These are phyloP conservation scores for Phaeomoniella chlamydospora DNA, from an alignment of 2,329 filamentous ascomycete genomes.

Conservation along the genomic window DNA sequence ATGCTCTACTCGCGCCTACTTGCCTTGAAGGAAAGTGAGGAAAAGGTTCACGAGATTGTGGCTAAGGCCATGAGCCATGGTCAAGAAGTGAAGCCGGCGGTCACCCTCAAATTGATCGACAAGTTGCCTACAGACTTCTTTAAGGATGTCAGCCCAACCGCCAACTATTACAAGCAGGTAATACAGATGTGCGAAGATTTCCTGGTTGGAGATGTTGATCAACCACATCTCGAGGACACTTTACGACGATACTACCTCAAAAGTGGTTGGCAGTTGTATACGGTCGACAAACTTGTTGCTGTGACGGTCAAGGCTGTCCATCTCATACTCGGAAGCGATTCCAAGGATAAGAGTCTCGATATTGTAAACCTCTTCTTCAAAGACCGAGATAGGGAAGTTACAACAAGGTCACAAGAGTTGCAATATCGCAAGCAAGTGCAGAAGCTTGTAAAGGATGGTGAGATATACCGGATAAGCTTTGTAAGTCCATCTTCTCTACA, in stretches of 20 bases:
- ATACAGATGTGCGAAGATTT: constrained; percentile 76
- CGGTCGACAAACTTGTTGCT: constrained; percentile 74
- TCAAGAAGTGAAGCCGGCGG: constrained; percentile 57
- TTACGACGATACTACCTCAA: constrained; percentile 83
- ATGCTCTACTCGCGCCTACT: constrained; percentile 75
- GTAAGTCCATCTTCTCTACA: constrained; percentile 42
- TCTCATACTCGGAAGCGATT: constrained; percentile 39
- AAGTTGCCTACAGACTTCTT: constrained; percentile 67
- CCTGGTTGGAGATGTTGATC: constrained; percentile 61
- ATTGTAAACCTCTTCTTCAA: constrained; percentile 76
- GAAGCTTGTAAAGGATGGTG: constrained; percentile 81
- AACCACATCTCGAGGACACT: constrained; percentile 58
- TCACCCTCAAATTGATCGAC: constrained; percentile 69
- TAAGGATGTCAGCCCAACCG: constrained; percentile 43
- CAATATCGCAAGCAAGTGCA: constrained; percentile 84
- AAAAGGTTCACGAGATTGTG: constrained; percentile 59
- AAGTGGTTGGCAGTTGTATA: constrained; percentile 86
- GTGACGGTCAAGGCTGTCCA: constrained; percentile 71
- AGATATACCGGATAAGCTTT: constrained; percentile 80
- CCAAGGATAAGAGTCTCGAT: constrained; percentile 86
- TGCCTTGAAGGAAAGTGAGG: constrained; percentile 68
- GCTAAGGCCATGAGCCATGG: constrained; percentile 44
- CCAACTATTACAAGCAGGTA: constrained; percentile 74
- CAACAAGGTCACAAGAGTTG: constrained; percentile 79
- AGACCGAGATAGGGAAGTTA: constrained; percentile 68